Percentiles rank a stretch among this genome's conserved stretches.
Evolutionary conservation across 345 rosid species (phyloP).

Genomic region (Aquilaria yunnanensis): DNA sequence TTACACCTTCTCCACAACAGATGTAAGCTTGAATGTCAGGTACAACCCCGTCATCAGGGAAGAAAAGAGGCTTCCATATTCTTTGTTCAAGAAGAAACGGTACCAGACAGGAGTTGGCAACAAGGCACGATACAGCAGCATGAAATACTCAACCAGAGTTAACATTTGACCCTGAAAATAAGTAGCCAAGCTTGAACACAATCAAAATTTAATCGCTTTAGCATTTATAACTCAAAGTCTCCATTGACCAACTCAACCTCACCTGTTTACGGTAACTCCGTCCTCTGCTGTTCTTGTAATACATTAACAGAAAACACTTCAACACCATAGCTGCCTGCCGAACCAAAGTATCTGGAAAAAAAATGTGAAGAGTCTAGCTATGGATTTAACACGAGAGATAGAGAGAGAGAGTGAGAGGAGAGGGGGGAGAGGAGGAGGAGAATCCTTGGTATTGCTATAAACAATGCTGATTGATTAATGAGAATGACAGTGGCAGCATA

Average conservation of each 20-base stretch:
- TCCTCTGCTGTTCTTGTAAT: conserved; percentile 94
- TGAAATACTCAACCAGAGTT: conserved; percentile 64
- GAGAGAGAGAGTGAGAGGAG: no score
- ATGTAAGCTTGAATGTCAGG: conserved; percentile 74
- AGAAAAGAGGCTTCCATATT: conserved; percentile 81
- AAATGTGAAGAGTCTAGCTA: neutral
- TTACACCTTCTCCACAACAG: conserved; percentile 73
- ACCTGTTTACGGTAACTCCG: conserved; percentile 85
- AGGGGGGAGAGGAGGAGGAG: no score
- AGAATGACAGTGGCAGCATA: conserved; percentile 4
- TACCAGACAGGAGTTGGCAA: conserved; percentile 90
- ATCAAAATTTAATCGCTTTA: neutral
- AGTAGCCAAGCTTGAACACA: neutral
- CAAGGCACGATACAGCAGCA: conserved; percentile 69
- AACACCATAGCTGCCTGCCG: conserved; percentile 88
- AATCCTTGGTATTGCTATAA: no score
- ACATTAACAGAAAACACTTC: conserved; percentile 82
- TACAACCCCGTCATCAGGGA: conserved; percentile 77
- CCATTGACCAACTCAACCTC: no score
- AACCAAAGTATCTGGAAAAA: conserved; percentile 75
- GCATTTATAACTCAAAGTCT: no score
- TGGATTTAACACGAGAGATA: no score
- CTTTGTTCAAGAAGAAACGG: conserved; percentile 81
- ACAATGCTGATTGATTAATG: no score
- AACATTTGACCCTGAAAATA: conserved; percentile 66